These are phyloP conservation scores for Boletellus ananiceps DNA, from an alignment of 768 basidiomycete species.

Conservation along the genomic window DNA sequence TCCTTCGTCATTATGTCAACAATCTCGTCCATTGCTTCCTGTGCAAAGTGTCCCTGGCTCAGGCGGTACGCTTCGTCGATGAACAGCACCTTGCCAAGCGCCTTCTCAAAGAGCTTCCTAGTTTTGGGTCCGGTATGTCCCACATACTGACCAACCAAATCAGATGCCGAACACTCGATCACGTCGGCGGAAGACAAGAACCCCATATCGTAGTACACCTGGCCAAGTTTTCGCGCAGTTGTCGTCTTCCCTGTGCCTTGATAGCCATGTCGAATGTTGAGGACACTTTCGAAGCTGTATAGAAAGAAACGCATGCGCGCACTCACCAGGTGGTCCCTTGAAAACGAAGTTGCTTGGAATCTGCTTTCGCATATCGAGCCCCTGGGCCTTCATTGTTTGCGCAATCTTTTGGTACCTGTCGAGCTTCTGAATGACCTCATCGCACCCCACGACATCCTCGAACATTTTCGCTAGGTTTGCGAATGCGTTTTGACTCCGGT, in stretches of 20 bases:
- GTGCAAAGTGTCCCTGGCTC: slow-evolving; percentile 55
- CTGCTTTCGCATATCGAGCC: slow-evolving; percentile 42
- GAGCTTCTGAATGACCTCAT: slow-evolving; percentile 47
- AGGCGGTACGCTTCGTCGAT: slow-evolving; percentile 71
- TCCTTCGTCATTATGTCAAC: slow-evolving; percentile 60
- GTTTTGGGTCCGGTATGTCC: slow-evolving; percentile 73
- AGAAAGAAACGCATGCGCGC: neutral
- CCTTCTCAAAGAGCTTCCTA: slow-evolving; percentile 54
- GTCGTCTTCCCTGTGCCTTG: slow-evolving; percentile 64
- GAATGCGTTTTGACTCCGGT: slow-evolving; percentile 45
- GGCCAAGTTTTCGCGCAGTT: slow-evolving; percentile 55
- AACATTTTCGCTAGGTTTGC: slow-evolving; percentile 39
- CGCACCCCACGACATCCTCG: slow-evolving; percentile 42
- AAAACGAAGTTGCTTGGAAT: slow-evolving; percentile 66
- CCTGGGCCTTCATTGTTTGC: slow-evolving; percentile 35
- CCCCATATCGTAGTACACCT: slow-evolving; percentile 63
- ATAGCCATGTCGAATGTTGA: neutral
- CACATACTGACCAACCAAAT: slow-evolving; percentile 64
- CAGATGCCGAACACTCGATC: slow-evolving; percentile 63
- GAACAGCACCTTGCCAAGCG: slow-evolving; percentile 63
- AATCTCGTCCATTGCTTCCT: slow-evolving; percentile 70
- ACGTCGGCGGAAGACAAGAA: slow-evolving; percentile 49
- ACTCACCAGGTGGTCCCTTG: slow-evolving; percentile 66
- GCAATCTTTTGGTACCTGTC: slow-evolving; percentile 51
- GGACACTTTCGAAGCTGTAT: neutral